Evolutionary conservation across 176 grass and related monocot species (phyloP).

Genomic region (Bonia amplexicaulis): DNA sequence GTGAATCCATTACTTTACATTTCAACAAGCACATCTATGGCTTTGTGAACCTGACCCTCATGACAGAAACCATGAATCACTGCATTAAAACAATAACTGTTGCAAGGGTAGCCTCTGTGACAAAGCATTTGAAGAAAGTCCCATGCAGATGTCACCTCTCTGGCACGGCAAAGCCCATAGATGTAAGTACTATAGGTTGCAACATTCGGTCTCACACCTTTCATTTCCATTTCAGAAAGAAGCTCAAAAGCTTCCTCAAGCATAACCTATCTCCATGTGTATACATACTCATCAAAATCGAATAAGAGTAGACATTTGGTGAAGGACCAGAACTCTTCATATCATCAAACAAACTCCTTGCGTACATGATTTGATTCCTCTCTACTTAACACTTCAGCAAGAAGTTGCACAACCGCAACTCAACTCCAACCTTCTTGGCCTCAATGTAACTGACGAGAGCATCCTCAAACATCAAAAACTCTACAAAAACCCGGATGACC

Average conservation of each 20-base stretch:
- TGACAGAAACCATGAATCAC: constrained; percentile 68
- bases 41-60: constrained; percentile 35
- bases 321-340: constrained; percentile 51
- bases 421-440: constrained; percentile 49
- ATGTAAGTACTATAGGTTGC: constrained; percentile 63
- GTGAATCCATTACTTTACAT: constrained; percentile 56
- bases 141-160: constrained; percentile 40
- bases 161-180: constrained; percentile 44
- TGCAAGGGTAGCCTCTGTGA: constrained; percentile 41
- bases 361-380: constrained; percentile 35
- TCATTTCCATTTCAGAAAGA: constrained; percentile 48
- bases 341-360: constrained; percentile 57
- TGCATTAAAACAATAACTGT: constrained; percentile 55
- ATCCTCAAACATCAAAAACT: constrained; percentile 46
- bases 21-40: constrained; percentile 41
- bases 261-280: constrained; percentile 40
- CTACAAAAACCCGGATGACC: constrained; percentile 41
- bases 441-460: constrained; percentile 46
- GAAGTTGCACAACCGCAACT: constrained; percentile 58
- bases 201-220: constrained; percentile 45
- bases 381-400: constrained; percentile 56
- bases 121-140: constrained; percentile 44
- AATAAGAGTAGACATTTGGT: constrained; percentile 64
- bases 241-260: constrained; percentile 56
- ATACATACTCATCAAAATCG: constrained; percentile 56